Evolutionary conservation across 257 asterid species (phyloP).

Genomic region (Salvia hispanica): DNA sequence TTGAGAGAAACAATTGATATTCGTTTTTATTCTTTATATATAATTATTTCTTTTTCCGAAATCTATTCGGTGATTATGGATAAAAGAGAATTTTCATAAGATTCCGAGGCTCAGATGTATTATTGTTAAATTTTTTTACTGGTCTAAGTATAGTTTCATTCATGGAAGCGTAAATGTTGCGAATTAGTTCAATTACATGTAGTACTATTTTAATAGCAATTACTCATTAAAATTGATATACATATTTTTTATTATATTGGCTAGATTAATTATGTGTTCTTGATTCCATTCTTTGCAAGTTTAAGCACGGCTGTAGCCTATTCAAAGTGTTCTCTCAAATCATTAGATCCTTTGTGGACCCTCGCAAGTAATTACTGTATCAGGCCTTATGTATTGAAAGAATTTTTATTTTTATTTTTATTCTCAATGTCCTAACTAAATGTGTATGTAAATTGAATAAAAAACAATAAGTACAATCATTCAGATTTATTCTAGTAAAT

Average conservation of each 20-base stretch:
- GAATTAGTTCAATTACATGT: too few species aligned
- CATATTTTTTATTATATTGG: not conserved
- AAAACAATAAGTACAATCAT: not conserved
- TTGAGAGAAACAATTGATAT: too few species aligned
- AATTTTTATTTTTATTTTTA: not conserved
- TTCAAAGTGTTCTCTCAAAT: conserved; percentile 8
- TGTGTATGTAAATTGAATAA: not conserved
- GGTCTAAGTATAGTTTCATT: too few species aligned
- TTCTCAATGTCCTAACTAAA: not conserved
- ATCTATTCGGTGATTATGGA: not conserved
- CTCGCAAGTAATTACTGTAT: not conserved
- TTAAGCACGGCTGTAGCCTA: not conserved
- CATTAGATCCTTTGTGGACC: conserved; percentile 10
- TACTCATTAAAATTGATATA: not conserved
- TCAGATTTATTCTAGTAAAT: too few species aligned
- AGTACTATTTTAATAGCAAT: not conserved
- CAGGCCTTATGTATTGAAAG: not conserved
- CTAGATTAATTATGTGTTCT: not conserved
- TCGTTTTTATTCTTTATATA: not conserved
- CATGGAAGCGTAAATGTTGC: too few species aligned
- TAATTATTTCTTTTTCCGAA: not conserved
- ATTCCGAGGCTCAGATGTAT: too few species aligned
- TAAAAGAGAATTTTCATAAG: too few species aligned
- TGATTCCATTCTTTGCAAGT: not conserved
- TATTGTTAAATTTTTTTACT: too few species aligned